A percentile compares a stretch with the other conserved stretches of the same genome.
These are phyloP conservation scores for Kwoniella sp. DNA, from an alignment of 768 basidiomycete genomes.

Conservation along the genomic window DNA sequence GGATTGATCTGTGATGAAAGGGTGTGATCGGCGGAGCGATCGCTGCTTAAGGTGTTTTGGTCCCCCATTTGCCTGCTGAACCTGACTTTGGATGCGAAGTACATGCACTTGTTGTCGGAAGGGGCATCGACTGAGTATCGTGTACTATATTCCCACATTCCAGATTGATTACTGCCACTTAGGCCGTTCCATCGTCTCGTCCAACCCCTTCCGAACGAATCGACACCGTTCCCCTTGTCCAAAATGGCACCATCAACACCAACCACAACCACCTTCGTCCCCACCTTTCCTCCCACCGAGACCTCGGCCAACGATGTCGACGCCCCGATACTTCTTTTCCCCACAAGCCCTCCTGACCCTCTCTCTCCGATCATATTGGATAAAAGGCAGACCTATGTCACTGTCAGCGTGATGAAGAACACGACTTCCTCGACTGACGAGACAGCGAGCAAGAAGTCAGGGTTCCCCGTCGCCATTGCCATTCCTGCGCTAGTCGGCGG, in stretches of 20 bases:
- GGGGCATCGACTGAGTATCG: too few relatives aligned
- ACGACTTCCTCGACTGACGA: background rate
- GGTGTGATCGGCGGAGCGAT: too few relatives aligned
- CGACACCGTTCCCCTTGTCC: background rate
- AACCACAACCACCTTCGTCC: background rate
- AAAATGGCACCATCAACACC: conserved; percentile 18
- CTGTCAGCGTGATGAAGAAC: conserved; percentile 15
- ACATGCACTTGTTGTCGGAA: too few relatives aligned
- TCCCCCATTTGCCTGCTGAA: too few relatives aligned
- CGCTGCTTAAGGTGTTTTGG: too few relatives aligned
- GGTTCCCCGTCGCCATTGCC: conserved; percentile 42
- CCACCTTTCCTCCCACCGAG: background rate
- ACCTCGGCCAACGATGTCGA: too few relatives aligned
- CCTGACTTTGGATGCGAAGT: too few relatives aligned
- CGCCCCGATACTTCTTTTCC: conserved; percentile 2
- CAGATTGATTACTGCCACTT: too few relatives aligned
- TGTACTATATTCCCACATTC: too few relatives aligned
- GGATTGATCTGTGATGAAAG: background rate
- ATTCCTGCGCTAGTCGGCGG: conserved; percentile 46
- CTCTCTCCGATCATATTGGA: background rate
- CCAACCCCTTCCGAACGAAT: background rate
- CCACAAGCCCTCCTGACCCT: conserved; percentile 2
- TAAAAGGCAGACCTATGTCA: conserved; percentile 18
- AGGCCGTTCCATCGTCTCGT: too few relatives aligned
- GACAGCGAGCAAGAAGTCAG: background rate